Base-by-base conservation (phyloP, 768 basidiomycete species). In the Fomitopsis pulvina region DNA sequence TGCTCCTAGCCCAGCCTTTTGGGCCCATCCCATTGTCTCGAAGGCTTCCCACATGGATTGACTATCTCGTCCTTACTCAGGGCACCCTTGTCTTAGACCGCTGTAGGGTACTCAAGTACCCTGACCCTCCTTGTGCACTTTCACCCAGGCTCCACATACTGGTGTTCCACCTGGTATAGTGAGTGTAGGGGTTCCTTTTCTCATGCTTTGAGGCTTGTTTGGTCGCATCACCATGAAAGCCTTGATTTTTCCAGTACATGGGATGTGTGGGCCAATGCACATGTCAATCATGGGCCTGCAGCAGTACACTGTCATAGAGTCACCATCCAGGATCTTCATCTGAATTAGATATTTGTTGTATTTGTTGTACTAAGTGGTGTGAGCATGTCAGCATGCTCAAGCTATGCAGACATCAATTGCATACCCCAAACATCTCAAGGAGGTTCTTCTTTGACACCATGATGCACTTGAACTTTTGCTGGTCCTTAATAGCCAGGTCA, bases 201-300 rank as follows among this genome's bases (percentile, higher is more conserved):
- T n/a, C n/a, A n/a, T n/a, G n/a, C n/a, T n/a, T n/a, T n/a, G n/a
- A n/a, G n/a, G n/a, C n/a, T n/a, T n/a, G n/a, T n/a, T n/a, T n/a
- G n/a, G n/a, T n/a, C n/a, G n/a, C n/a, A 92, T 94, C 59, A 99
- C 77, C 79, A 95, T 92, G 65, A 98, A 81, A 0, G 95, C 85
- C 76, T 98, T 99, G 74, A 99, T 97, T 63, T 84, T 87, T 39
- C 94, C 94, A 2, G 96, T 96, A 68, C 97, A 92, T 11, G 96
- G 95, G 51, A 99, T 91, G 66, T 99, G 96, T 21, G 96, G 96
- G 27, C 96, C 96, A 30, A 94, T 76, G 62, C 96, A 99, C 30
- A 99, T 77, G 69, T 99, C 96, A 48, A 99, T 83, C 86, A 99
- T 92, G 37, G 96, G 94, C 28, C 96, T 96, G 65, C 96, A 98